Base-by-base conservation (phyloP, 2,329 filamentous ascomycete genomes). In the Fusarium sp. region DNA sequence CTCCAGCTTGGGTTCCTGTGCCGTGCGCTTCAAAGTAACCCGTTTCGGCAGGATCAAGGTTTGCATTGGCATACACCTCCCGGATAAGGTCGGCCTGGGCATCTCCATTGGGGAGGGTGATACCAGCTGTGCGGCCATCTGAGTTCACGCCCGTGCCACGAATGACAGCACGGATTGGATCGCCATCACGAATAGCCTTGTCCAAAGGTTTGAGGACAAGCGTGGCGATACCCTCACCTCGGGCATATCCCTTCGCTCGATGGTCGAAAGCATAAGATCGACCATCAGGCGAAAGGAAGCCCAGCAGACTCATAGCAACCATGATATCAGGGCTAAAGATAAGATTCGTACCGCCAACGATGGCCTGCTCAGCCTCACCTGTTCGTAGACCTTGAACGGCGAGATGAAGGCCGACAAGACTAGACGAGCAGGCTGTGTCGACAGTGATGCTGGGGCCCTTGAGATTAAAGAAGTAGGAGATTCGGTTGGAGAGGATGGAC, bases 391-490 rank as follows among this genome's bases (percentile, higher is more conserved):
- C 53, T 10, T 58, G 46, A 5, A 55, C 22, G 4, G 51, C 60
- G 20, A 60, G 56, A 16, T 67, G 65, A 6, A 67, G 40, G 3
- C 51, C 65, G 3, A 57, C 45, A 12, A 69, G 38, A 16, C 46
- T 49, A 3, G 55, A 58, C 0, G 66, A 69, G 9, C 66, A 69
- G 5, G 63, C 66, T 8, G 66, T 67, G 22, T 67, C 53, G 13
- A 69, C 34, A 2, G 66, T 64, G 44, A 47, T 22, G n/a, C 56
- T 60, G 1, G 65, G 56, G 0, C 65, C 65, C 9, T 57, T 54
- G 15, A 44, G 30, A n/a, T 65, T 41, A 4, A 65, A 67, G 4
- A 67, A 52, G 15, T 61, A 61, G 5, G 61, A 65, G 6, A 65
- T 45, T 1, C 65, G 51, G 43, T 61, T 61, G 7, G 56, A 60